Percentiles rank a stretch among this genome's conserved stretches.
These are phyloP conservation scores for Letharia lupina DNA, from an alignment of 495 filamentous ascomycete species.

Conservation along the genomic window DNA sequence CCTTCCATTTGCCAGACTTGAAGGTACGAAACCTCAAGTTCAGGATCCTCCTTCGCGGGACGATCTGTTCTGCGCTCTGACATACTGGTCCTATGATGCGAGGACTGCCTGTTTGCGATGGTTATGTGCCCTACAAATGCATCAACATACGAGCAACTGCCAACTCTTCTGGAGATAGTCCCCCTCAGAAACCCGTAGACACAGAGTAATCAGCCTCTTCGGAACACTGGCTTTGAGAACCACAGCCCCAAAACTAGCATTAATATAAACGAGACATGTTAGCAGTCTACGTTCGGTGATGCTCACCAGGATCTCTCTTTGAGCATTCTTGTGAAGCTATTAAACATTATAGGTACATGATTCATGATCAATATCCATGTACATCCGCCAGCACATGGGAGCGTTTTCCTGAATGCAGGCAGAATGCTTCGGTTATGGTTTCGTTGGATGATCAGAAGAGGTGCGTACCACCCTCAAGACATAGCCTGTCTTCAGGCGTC, in stretches of 20 bases:
- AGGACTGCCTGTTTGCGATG: too few species aligned
- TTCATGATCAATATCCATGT: background rate
- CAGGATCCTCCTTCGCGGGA: too few species aligned
- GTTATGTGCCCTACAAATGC: too few species aligned
- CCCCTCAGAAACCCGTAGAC: too few species aligned
- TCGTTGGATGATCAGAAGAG: background rate
- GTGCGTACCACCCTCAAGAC: background rate
- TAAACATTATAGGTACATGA: background rate
- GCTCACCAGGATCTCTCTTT: background rate
- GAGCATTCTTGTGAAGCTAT: background rate
- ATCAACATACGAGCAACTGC: too few species aligned
- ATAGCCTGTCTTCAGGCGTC: background rate
- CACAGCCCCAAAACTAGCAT: background rate
- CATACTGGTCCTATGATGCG: conserved; percentile 1
- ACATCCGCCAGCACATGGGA: background rate
- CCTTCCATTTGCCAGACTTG: background rate
- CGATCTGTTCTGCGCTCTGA: background rate
- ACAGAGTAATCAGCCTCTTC: too few species aligned
- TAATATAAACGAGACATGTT: background rate
- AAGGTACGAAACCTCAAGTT: too few species aligned
- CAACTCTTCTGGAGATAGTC: too few species aligned
- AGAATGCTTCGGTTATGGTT: background rate
- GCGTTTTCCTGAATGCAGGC: background rate
- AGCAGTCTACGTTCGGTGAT: background rate
- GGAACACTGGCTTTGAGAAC: too few species aligned